Evolutionary conservation across 2,329 filamentous ascomycete genomes (phyloP).

Genomic region (Pseudocercospora musae): DNA sequence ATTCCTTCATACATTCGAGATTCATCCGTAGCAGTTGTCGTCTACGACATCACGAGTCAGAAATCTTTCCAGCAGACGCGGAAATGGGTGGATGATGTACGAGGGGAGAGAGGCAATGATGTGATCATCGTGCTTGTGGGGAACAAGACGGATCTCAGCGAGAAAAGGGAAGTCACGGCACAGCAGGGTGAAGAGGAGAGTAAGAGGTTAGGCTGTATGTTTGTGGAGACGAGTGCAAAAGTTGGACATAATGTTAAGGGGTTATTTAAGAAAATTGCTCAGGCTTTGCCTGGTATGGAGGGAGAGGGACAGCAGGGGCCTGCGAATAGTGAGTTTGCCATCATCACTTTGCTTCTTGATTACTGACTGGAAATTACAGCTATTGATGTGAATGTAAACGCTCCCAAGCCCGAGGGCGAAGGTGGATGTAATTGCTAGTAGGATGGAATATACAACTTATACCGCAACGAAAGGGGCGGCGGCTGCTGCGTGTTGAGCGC

Average conservation of each 20-base stretch:
- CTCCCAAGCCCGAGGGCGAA: constrained; percentile 36
- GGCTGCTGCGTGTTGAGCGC: neutral
- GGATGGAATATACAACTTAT: neutral
- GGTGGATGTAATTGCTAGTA: constrained; percentile 37
- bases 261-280: constrained; percentile 95
- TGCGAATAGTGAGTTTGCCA: constrained; percentile 66
- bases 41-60: constrained; percentile 84
- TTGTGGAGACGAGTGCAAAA: constrained; percentile 98
- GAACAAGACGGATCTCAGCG: constrained; percentile 98
- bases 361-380: constrained; percentile 28
- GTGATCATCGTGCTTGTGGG: constrained; percentile 98
- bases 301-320: constrained; percentile 76
- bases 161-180: constrained; percentile 96
- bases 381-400: constrained; percentile 39
- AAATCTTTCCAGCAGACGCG: constrained; percentile 98
- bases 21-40: constrained; percentile 94
- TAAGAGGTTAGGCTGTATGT: constrained; percentile 97
- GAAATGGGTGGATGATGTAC: constrained; percentile 99
- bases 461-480: neutral
- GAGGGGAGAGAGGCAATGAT: constrained; percentile 93
- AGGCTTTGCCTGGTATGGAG: constrained; percentile 97
- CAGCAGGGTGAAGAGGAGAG: constrained; percentile 96
- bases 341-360: neutral
- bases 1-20: constrained; percentile 99
- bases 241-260: constrained; percentile 97